These are phyloP conservation scores for Pseudopithomyces chartarum DNA, from an alignment of 2,329 filamentous ascomycete genomes.

Conservation along the genomic window DNA sequence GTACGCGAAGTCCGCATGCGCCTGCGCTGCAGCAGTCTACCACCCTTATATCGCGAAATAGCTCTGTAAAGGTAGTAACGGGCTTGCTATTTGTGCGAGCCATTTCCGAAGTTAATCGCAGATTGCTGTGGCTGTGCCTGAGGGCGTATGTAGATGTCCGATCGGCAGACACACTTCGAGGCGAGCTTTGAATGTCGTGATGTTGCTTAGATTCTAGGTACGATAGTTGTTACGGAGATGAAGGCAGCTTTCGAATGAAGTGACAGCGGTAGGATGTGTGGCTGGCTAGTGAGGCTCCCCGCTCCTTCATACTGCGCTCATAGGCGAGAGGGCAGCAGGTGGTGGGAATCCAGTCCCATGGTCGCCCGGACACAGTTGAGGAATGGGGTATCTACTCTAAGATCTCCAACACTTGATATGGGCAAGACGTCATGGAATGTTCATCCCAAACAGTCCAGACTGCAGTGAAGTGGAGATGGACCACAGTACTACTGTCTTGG, in stretches of 20 bases:
- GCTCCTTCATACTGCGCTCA: not conserved
- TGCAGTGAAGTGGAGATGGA: no score
- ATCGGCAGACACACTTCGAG: not conserved
- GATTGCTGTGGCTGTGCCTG: not conserved
- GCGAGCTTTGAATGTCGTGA: not conserved
- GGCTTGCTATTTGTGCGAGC: not conserved
- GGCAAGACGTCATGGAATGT: no score
- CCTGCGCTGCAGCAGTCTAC: not conserved
- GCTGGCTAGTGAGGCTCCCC: not conserved
- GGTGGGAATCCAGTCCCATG: not conserved
- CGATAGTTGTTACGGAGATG: not conserved
- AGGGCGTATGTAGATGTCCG: not conserved
- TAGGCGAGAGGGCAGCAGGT: not conserved
- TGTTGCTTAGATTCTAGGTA: not conserved
- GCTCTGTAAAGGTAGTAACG: not conserved
- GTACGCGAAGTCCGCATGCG: conserved; percentile 4
- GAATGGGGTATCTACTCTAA: not conserved
- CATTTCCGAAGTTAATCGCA: not conserved
- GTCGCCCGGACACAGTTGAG: not conserved
- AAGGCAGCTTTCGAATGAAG: not conserved
- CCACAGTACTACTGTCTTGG: no score
- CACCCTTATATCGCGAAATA: not conserved
- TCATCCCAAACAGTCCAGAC: no score
- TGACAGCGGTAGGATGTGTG: not conserved
- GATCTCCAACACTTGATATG: not conserved